Evolutionary conservation across 345 rosid species (phyloP), one percentile per base, ranked within the genome.

Genomic region (Salix brachista): DNA sequence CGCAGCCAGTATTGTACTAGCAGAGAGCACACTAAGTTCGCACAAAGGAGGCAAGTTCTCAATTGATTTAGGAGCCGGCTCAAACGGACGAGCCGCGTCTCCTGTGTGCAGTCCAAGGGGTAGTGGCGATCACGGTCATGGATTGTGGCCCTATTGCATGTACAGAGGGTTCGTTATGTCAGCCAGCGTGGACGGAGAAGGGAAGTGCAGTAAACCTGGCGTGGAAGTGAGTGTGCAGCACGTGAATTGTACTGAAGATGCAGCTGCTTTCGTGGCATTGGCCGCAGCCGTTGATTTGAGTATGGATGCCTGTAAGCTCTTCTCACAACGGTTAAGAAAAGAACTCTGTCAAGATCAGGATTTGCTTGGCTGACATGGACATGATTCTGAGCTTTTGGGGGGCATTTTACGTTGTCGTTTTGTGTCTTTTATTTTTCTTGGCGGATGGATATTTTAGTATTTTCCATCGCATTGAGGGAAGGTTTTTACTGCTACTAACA

Each of bases 181-280:
- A 56, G 97, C 95, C 17, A 80, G 84, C 66, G 94, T 94, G 65
- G 97, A 90, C 82, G 97, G 97, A 6, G 97, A 92, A 72, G 91
- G 94, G 1, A 92, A 86, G 80, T 89, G 97, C 79, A 91, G 98
- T 56, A 94, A 88, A 78, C 97, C 98, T 5, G 79, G 87, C 70
- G 95, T 94, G 79, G 92, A 94, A 84, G 91, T 94, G 8, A 85
- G 97, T 79, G 94, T 94, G 83, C 95, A 90, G 85, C 98, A 94
- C 83, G 97, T 94, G 86, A 88, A 71, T 64, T 94, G 98, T 83
- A 85, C 90, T 77, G 97, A 94, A 71, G 98, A 94, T 80, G 98
- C 97, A 9, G 98, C 98, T 41, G 91, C 96, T 70, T 92, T 76
- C 85, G 98, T 94, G 82, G 98, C 98, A 3, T 81, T 94, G 9